Percentiles rank a stretch among this genome's conserved stretches.
Conservation (phyloP, 2,329 filamentous ascomycete species). For the Domatiomyces globalis region DNA sequence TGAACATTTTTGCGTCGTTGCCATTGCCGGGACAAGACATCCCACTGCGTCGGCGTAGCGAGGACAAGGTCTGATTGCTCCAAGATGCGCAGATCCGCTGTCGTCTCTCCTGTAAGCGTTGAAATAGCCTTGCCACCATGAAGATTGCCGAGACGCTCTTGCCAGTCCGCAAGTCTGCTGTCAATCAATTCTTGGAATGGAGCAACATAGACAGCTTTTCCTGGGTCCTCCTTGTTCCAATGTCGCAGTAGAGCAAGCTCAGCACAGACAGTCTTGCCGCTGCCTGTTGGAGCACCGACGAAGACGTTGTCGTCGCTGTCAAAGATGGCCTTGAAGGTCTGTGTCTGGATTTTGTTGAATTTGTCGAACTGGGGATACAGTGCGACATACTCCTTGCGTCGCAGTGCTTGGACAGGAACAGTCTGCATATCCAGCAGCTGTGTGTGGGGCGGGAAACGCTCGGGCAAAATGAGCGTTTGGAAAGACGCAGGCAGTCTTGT, state of each 20-base stretch:
- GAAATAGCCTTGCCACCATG: constrained; percentile 77
- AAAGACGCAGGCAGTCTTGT: constrained; percentile 88
- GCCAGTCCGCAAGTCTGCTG: constrained; percentile 69
- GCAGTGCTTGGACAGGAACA: constrained; percentile 74
- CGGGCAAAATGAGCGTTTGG: constrained; percentile 83
- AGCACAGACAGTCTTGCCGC: constrained; percentile 91
- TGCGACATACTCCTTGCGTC: constrained; percentile 64
- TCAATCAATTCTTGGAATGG: constrained; percentile 92
- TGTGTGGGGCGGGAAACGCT: constrained; percentile 90
- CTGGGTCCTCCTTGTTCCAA: constrained; percentile 59
- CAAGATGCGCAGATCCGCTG: constrained; percentile 75
- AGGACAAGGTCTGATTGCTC: constrained; percentile 79
- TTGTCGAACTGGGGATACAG: constrained; percentile 72
- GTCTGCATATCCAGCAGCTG: constrained; percentile 84
- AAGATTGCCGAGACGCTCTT: constrained; percentile 55
- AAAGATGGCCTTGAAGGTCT: constrained; percentile 88
- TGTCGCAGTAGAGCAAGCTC: constrained; percentile 84
- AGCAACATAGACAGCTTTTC: constrained; percentile 82
- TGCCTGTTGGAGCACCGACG: constrained; percentile 80
- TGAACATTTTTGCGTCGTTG: constrained; percentile 92
- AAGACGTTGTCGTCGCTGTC: constrained; percentile 88
- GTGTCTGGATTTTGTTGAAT: constrained; percentile 97
- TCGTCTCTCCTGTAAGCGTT: constrained; percentile 86
- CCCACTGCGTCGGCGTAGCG: constrained; percentile 89
- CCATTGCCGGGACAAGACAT: constrained; percentile 90